A percentile compares a stretch with the other conserved stretches of the same genome.
These are phyloP conservation scores for Scedosporium dehoogii DNA, from an alignment of 2,329 filamentous ascomycete genomes.

Conservation along the genomic window DNA sequence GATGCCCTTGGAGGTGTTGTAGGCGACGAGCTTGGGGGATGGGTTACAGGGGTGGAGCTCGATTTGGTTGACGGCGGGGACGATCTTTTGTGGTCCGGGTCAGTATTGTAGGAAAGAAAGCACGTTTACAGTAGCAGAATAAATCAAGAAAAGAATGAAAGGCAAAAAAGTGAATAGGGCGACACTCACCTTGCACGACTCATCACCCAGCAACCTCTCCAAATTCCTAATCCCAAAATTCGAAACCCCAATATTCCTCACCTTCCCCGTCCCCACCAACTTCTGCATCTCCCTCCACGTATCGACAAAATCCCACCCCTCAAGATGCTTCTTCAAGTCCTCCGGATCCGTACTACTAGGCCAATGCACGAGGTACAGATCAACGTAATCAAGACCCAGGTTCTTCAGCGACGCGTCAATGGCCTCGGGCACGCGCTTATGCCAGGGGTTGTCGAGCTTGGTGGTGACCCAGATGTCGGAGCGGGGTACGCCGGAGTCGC, in stretches of 20 bases:
- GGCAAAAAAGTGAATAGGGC: too few species aligned
- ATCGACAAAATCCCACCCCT: constrained; percentile 75
- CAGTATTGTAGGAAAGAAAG: background rate
- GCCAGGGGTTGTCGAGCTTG: constrained; percentile 75
- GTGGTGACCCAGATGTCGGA: constrained; percentile 64
- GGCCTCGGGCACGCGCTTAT: constrained; percentile 56
- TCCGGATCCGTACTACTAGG: constrained; percentile 53
- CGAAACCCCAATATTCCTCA: constrained; percentile 73
- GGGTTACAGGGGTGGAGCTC: constrained; percentile 75
- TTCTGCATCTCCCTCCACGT: constrained; percentile 68
- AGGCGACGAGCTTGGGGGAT: constrained; percentile 67
- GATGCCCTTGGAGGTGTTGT: constrained; percentile 63
- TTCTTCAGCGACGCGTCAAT: constrained; percentile 50
- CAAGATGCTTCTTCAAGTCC: constrained; percentile 55
- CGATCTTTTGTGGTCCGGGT: constrained; percentile 26
- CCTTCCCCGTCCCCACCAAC: constrained; percentile 58
- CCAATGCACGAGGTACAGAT: constrained; percentile 67
- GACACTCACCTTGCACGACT: constrained; percentile 33
- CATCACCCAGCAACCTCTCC: constrained; percentile 62
- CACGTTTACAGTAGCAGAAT: background rate
- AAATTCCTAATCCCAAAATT: constrained; percentile 79
- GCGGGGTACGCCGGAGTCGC: constrained; percentile 53
- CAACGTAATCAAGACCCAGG: constrained; percentile 55
- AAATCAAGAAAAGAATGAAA: too few species aligned
- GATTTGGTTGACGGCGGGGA: constrained; percentile 69